Conservation (phyloP, 805 yeast species). For the Candida coquimbonensis region DNA sequence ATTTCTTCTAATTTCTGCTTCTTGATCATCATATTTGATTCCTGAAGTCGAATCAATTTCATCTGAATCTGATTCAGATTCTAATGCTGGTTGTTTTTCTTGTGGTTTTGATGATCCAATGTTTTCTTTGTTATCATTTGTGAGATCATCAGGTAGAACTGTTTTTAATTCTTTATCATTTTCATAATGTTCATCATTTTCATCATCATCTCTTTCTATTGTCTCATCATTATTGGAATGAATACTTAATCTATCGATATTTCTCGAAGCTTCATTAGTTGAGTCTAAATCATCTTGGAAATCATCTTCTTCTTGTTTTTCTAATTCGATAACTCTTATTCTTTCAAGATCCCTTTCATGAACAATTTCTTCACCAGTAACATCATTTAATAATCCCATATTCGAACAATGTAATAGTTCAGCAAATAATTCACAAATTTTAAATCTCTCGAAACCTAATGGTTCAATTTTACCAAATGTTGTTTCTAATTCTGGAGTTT, state of each 20-base stretch:
- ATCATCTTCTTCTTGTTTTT: constrained; percentile 17
- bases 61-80: constrained; percentile 23
- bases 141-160: neutral
- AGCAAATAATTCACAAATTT: constrained; percentile 86
- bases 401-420: constrained; percentile 96
- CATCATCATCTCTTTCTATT: constrained; percentile 7
- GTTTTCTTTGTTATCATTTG: constrained; percentile 9
- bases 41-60: constrained; percentile 21
- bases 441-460: constrained; percentile 85
- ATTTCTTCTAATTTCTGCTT: constrained; percentile 37
- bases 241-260: constrained; percentile 17
- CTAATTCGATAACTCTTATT: constrained; percentile 37
- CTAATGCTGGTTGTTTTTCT: constrained; percentile 9
- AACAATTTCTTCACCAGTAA: constrained; percentile 60
- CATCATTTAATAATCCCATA: constrained; percentile 84
- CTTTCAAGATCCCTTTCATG: constrained; percentile 64
- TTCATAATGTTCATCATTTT: neutral
- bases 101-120: neutral
- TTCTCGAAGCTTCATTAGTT: constrained; percentile 26
- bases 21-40: constrained; percentile 31
- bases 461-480: constrained; percentile 66
- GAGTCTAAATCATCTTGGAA: constrained; percentile 27
- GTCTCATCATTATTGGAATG: constrained; percentile 1
- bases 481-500: constrained; percentile 38
- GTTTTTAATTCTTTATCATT: constrained; percentile 1